Evolutionary conservation across 805 yeast species (phyloP).

Genomic region (Saccharomycopsis fibuligera): DNA sequence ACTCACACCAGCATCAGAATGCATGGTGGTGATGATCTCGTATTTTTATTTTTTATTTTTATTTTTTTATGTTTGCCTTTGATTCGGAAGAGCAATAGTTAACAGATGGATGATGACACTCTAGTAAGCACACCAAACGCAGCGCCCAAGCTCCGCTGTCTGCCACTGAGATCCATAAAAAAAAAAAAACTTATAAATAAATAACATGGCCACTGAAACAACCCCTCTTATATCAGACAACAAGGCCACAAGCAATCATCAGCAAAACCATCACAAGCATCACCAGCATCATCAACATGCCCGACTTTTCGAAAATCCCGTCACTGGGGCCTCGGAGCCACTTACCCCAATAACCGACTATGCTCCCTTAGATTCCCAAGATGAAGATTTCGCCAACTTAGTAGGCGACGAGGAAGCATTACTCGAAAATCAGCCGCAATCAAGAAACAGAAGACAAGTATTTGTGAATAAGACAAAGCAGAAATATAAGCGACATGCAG

Average conservation of each 20-base stretch:
- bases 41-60: no score
- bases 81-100: no score
- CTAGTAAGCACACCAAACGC: no score
- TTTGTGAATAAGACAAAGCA: conserved; percentile 2
- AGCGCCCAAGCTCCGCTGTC: no score
- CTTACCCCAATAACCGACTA: conserved; percentile 11
- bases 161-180: no score
- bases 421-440: conserved; percentile 12
- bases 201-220: background rate
- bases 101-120: no score
- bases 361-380: conserved; percentile 6
- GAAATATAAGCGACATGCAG: background rate
- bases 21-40: no score
- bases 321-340: conserved; percentile 14
- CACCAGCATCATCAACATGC: background rate
- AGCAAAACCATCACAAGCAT: background rate
- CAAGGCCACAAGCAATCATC: background rate
- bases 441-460: conserved; percentile 8
- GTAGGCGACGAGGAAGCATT: conserved; percentile 1
- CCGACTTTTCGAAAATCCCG: conserved; percentile 11
- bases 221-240: background rate
- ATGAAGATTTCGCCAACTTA: conserved; percentile 7
- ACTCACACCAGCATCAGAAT: no score
- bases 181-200: no score
- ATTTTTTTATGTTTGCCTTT: no score